phyloP scores from a whole-genome alignment of 2,329 filamentous ascomycete species.

The Magnaporthiopsis poae region DNA sequence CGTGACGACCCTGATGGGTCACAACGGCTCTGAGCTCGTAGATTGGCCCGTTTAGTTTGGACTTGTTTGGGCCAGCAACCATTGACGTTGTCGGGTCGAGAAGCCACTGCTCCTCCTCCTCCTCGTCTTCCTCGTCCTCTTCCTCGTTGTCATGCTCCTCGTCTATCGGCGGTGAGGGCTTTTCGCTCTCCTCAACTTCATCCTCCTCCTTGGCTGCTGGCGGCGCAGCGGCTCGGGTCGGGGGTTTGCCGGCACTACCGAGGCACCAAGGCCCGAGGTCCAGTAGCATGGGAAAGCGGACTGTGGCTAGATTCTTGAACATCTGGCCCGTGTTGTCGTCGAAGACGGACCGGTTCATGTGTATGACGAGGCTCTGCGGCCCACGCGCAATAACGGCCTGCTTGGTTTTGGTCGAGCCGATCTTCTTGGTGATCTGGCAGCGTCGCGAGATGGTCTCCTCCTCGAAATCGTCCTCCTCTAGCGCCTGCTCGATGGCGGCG shows the following conservation, averaged over 20 bases:
- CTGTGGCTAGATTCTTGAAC: constrained; percentile 72
- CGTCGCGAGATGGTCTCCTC: constrained; percentile 54
- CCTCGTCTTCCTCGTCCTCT: constrained; percentile 15
- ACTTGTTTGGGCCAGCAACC: constrained; percentile 49
- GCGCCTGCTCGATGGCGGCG: constrained; percentile 52
- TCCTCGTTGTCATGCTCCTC: constrained; percentile 17
- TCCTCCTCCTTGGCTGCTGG: constrained; percentile 3
- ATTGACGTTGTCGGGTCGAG: constrained; percentile 62
- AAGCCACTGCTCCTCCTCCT: constrained; percentile 54
- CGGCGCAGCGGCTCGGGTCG: not conserved
- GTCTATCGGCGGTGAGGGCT: constrained; percentile 14
- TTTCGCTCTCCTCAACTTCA: constrained; percentile 6
- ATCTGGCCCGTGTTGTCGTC: constrained; percentile 71
- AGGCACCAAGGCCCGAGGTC: constrained; percentile 81
- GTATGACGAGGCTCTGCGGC: constrained; percentile 70
- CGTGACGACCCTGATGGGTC: constrained; percentile 81
- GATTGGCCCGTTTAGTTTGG: constrained; percentile 45
- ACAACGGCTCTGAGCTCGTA: constrained; percentile 78
- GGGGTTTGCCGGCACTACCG: constrained; percentile 40
- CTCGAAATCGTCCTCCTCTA: constrained; percentile 72
- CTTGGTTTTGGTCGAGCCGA: constrained; percentile 75
- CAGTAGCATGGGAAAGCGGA: constrained; percentile 64
- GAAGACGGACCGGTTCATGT: constrained; percentile 86
- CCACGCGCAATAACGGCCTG: constrained; percentile 78
- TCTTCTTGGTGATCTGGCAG: constrained; percentile 58